A percentile compares a stretch with the other conserved stretches of the same genome.
Evolutionary conservation across 2,329 filamentous ascomycete genomes (phyloP).

Genomic region (Zymoseptoria tritici): DNA sequence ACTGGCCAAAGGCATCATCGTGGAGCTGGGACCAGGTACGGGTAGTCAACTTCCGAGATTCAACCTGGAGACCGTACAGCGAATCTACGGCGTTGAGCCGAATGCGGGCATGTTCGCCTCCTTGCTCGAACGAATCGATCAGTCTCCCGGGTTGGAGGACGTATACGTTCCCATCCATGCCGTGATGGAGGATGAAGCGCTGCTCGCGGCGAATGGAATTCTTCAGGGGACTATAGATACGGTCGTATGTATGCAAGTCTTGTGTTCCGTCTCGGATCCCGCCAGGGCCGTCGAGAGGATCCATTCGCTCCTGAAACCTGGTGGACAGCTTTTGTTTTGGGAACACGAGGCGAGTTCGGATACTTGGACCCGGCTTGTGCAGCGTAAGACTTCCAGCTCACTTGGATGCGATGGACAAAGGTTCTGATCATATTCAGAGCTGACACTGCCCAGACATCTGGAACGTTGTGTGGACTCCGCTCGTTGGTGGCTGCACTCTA

Average conservation of each 20-base stretch:
- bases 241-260: constrained; percentile 9
- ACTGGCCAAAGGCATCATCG: constrained; percentile 2
- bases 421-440: neutral
- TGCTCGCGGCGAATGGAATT: constrained; percentile 1
- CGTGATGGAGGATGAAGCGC: constrained; percentile 2
- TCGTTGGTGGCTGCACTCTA: constrained; percentile 3
- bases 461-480: constrained; percentile 1
- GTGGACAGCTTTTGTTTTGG: constrained; percentile 7
- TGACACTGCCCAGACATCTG: neutral
- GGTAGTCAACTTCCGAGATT: constrained; percentile 6
- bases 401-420: neutral
- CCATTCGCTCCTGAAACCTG: constrained; percentile 5
- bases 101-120: neutral
- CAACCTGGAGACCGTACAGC: neutral
- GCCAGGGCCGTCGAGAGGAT: neutral
- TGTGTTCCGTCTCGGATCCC: constrained; percentile 6
- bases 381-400: neutral
- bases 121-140: neutral
- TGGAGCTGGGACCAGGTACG: constrained; percentile 6
- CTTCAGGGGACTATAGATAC: constrained; percentile 4
- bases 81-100: constrained; percentile 6
- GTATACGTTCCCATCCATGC: constrained; percentile 1
- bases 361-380: neutral
- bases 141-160: neutral
- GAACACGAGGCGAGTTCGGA: constrained; percentile 3